Evolutionary conservation across 768 basidiomycete species (phyloP).

Genomic region (Xerocomus potaroensis): DNA sequence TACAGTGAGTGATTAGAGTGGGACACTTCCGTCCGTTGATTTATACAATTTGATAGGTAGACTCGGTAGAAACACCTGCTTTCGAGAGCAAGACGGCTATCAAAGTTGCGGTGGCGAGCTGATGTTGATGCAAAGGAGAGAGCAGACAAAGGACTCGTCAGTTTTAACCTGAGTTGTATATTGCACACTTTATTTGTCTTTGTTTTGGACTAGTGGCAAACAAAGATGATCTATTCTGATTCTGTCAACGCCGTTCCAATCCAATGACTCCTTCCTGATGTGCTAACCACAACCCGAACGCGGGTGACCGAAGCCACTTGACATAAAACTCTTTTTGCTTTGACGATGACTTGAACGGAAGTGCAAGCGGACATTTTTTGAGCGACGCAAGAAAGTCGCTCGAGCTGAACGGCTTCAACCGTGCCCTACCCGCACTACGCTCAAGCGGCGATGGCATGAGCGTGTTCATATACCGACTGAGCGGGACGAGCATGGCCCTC

Average conservation of each 20-base stretch:
- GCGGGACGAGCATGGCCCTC: slow-evolving; percentile 79
- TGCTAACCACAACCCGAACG: slow-evolving; percentile 78
- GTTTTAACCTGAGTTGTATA: slow-evolving; percentile 13
- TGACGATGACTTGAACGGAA: slow-evolving; percentile 68
- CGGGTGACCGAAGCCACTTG: slow-evolving; percentile 68
- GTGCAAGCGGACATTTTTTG: slow-evolving; percentile 60
- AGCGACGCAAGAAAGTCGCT: slow-evolving; percentile 68
- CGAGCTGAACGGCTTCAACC: slow-evolving; percentile 68
- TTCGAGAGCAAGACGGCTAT: slow-evolving; percentile 2
- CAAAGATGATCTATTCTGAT: slow-evolving; percentile 22
- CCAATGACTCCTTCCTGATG: slow-evolving; percentile 71
- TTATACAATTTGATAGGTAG: slow-evolving; percentile 27
- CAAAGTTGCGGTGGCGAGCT: background rate
- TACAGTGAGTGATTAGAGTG: slow-evolving; percentile 29
- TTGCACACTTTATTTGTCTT: slow-evolving; percentile 21
- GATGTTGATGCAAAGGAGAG: slow-evolving; percentile 12
- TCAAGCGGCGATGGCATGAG: slow-evolving; percentile 71
- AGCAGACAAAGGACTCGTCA: slow-evolving; percentile 2
- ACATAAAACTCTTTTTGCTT: slow-evolving; percentile 74
- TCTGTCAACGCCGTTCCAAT: slow-evolving; percentile 28
- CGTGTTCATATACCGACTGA: slow-evolving; percentile 87
- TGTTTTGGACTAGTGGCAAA: no score
- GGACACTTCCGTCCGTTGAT: slow-evolving; percentile 12
- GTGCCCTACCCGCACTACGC: slow-evolving; percentile 23
- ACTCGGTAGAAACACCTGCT: slow-evolving; percentile 9